These are phyloP conservation scores for Cercospora janseana DNA, from an alignment of 2,329 filamentous ascomycete genomes.

Conservation along the genomic window DNA sequence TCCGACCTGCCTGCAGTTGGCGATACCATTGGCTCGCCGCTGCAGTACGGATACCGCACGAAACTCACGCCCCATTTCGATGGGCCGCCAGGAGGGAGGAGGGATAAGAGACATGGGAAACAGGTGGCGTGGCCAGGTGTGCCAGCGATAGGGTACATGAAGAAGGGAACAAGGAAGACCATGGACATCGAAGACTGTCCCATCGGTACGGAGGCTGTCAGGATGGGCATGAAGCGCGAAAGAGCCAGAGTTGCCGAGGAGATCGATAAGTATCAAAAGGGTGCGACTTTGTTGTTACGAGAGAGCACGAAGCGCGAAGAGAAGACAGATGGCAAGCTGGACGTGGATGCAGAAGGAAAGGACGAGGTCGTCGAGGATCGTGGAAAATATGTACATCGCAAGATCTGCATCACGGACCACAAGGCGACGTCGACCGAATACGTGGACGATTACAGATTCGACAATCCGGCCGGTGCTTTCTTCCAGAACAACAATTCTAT, in stretches of 20 bases:
- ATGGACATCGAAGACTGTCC: conserved; percentile 97
- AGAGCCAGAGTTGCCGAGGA: conserved; percentile 71
- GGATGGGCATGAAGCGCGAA: conserved; percentile 74
- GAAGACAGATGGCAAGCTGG: conserved; percentile 42
- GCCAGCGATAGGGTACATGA: conserved; percentile 86
- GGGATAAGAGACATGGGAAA: conserved; percentile 51
- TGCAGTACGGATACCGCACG: conserved; percentile 91
- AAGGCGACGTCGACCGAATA: conserved; percentile 85
- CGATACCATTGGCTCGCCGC: conserved; percentile 84
- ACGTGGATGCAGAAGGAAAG: conserved; percentile 44
- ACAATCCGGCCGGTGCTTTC: conserved; percentile 89
- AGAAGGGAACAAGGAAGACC: conserved; percentile 74
- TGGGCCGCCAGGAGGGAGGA: conserved; percentile 59
- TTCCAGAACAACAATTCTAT: conserved; percentile 99
- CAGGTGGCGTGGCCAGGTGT: conserved; percentile 60
- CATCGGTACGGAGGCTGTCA: conserved; percentile 83
- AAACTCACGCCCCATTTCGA: conserved; percentile 98
- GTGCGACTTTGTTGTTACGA: conserved; percentile 83
- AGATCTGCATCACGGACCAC: conserved; percentile 83
- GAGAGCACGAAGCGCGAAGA: conserved; percentile 73
- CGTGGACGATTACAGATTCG: conserved; percentile 78
- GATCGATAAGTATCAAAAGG: conserved; percentile 69
- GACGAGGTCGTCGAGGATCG: conserved; percentile 56
- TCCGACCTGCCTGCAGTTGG: conserved; percentile 71
- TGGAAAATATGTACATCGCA: conserved; percentile 68